These are phyloP conservation scores for Pugionium cornutum DNA, from an alignment of 345 rosid genomes.

Conservation along the genomic window DNA sequence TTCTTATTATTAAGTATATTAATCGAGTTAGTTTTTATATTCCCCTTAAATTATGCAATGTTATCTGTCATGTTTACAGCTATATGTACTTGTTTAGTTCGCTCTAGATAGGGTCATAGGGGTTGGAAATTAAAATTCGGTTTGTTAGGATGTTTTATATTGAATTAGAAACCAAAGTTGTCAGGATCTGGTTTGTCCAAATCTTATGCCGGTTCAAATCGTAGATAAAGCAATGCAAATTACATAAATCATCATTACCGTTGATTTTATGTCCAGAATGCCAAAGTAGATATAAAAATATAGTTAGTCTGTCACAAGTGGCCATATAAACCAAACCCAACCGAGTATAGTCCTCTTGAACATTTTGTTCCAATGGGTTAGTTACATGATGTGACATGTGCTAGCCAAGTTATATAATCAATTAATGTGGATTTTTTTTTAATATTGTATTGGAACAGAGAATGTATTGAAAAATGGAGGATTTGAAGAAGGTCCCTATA, in stretches of 20 bases:
- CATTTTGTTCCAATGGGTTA: background rate
- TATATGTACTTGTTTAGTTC: constrained; percentile 8
- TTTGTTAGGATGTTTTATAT: too few species aligned
- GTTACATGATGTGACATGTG: constrained; percentile 4
- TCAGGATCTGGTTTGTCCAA: too few species aligned
- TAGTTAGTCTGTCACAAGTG: too few species aligned
- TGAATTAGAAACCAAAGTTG: too few species aligned
- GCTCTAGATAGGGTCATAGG: background rate
- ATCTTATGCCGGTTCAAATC: too few species aligned
- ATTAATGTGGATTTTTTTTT: background rate
- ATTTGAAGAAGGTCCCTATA: constrained; percentile 84
- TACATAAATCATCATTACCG: too few species aligned
- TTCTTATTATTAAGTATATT: background rate
- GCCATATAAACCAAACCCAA: too few species aligned
- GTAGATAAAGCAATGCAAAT: too few species aligned
- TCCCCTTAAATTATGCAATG: background rate
- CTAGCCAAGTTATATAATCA: background rate
- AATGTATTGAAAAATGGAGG: constrained; percentile 72
- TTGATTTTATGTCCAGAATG: too few species aligned
- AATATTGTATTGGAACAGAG: constrained; percentile 39
- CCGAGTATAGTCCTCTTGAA: too few species aligned
- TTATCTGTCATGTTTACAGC: constrained; percentile 6
- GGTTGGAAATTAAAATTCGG: background rate
- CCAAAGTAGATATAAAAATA: too few species aligned
- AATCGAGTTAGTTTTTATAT: too few species aligned